Evolutionary conservation across 768 basidiomycete species (phyloP).

Genomic region (Tephrocybe sp.): DNA sequence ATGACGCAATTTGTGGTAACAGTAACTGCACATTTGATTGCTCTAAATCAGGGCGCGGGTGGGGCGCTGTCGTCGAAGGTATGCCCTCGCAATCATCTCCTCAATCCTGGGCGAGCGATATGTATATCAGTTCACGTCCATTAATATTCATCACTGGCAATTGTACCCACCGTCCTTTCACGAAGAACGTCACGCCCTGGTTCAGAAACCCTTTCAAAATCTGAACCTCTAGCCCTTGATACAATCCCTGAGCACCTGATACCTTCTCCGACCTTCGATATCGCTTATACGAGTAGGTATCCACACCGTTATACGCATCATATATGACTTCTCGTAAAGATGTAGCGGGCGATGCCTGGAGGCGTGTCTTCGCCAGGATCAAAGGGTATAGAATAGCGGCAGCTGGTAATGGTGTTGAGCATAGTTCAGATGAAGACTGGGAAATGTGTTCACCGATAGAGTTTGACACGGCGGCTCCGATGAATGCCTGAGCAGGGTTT

Average conservation of each 20-base stretch:
- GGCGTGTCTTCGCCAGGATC: constrained; percentile 57
- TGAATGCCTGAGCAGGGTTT: constrained; percentile 45
- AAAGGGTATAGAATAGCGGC: constrained; percentile 51
- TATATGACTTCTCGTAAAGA: constrained; percentile 30
- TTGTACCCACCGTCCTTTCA: constrained; percentile 38
- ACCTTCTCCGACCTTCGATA: constrained; percentile 13
- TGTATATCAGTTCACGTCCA: neutral
- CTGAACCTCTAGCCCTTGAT: constrained; percentile 52
- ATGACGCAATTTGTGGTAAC: too few relatives aligned
- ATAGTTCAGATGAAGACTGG: neutral
- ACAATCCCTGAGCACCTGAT: constrained; percentile 38
- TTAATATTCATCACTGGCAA: neutral
- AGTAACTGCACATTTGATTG: too few relatives aligned
- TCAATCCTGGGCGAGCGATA: constrained; percentile 17
- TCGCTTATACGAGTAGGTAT: constrained; percentile 2
- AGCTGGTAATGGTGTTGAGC: constrained; percentile 24
- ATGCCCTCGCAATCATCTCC: constrained; percentile 21
- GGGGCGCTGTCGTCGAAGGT: constrained; percentile 8
- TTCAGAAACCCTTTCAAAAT: constrained; percentile 45
- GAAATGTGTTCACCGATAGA: constrained; percentile 35
- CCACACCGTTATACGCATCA: constrained; percentile 32
- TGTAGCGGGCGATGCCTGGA: constrained; percentile 41
- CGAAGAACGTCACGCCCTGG: constrained; percentile 56
- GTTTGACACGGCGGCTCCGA: constrained; percentile 55
- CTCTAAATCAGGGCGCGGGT: neutral